phyloP scores from a whole-genome alignment of 805 yeast genomes.

The Teunomyces pallodes region DNA sequence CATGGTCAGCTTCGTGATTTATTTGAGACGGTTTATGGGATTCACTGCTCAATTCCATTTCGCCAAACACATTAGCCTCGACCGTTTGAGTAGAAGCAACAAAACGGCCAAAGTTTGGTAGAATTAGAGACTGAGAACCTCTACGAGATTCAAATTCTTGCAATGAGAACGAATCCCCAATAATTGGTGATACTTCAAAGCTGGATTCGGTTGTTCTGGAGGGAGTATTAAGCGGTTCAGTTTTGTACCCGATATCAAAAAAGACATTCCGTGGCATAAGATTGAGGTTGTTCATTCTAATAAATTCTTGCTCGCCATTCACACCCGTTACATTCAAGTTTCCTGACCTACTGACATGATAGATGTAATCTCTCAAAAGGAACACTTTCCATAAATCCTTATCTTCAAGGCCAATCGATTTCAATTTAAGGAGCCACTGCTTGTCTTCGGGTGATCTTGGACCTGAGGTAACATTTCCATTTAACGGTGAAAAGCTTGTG shows the following conservation, averaged over 20 bases:
- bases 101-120: conserved; percentile 29
- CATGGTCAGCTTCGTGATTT: conserved; percentile 14
- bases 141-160: conserved; percentile 11
- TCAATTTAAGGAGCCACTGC: conserved; percentile 69
- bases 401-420: conserved; percentile 69
- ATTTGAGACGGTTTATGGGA: conserved; percentile 13
- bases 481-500: conserved; percentile 8
- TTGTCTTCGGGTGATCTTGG: conserved; percentile 62
- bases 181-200: conserved; percentile 10
- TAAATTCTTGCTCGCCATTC: conserved; percentile 2
- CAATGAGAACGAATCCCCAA: conserved; percentile 11
- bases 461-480: conserved; percentile 13
- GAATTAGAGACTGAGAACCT: conserved; percentile 23
- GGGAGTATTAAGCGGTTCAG: conserved; percentile 26
- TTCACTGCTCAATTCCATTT: conserved; percentile 35
- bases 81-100: conserved; percentile 40
- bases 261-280: conserved; percentile 35
- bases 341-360: conserved; percentile 46
- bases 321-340: background rate
- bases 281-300: conserved; percentile 10
- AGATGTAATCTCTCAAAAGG: conserved; percentile 64
- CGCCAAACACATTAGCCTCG: conserved; percentile 45
- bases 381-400: conserved; percentile 82
- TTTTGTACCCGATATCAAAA: conserved; percentile 35
- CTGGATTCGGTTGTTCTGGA: conserved; percentile 20